Evolutionary conservation across 176 grass and related monocot species (phyloP), one percentile per base, ranked within the genome.

Genomic region (Eragrostis nindensis): DNA sequence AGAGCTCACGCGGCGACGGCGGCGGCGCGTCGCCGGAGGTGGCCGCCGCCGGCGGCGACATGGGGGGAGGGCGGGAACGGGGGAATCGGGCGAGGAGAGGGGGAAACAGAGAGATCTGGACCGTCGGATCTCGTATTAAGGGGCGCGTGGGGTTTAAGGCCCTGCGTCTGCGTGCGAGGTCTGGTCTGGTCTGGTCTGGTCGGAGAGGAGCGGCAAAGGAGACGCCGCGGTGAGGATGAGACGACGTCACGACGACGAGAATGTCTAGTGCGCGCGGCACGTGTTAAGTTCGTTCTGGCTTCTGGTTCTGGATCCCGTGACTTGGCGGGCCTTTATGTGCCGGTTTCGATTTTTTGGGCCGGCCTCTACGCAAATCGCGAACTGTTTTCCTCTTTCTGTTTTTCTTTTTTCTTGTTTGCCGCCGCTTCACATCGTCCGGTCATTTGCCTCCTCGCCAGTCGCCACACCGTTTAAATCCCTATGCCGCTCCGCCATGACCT

Each of bases 51-150:
- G 84, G 62, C 52, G 74, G 84, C 80, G 89, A 80, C 88, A 79
- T 83, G 69, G 74, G 24, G 40, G 8, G 79, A 75, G 55, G 75
- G 69, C 74, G 80, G 74, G 84, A 79, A 87, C 19, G 59, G 38
- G 52, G 43, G 41, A 41, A 41, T 41, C 8, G 42, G 42, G 42
- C 42, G 42, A 43, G 42, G 5, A 43, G 42, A 0, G 42, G 8
- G 11, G 4, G 3, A 59, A 29, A 66, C n/a, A n/a, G n/a, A 78
- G 25, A 71, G 66, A 82, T 85, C 77, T 62, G 66, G 72, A 21
- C 85, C 89, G 89, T 91, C 73, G 25, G 89, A 91, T 91, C 66
- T 60, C 54, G 8, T 36, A 68, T 84, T n/a, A 60, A 80, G 8
- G 77, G 62, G 15, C 10, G 16, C 2, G 71, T 75, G 40, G 54